These are phyloP conservation scores for Carex parvula DNA, from an alignment of 176 grass and related monocot genomes.

Conservation along the genomic window DNA sequence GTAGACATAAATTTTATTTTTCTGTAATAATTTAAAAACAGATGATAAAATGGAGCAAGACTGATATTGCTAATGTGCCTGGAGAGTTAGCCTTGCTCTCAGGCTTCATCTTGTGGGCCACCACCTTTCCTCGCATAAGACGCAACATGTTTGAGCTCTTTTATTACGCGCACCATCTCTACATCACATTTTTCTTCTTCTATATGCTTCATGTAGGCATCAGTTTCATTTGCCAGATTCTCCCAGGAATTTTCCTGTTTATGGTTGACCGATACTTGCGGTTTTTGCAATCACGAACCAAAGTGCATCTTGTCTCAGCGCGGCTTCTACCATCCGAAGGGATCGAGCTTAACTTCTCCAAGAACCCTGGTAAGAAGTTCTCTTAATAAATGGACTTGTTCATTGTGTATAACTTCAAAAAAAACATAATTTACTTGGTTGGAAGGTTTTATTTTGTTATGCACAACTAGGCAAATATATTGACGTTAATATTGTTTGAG, in stretches of 20 bases:
- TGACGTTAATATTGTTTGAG: background rate
- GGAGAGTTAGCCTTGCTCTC: slow-evolving; percentile 42
- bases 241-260: slow-evolving; percentile 52
- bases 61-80: slow-evolving; percentile 32
- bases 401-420: no score
- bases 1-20: background rate
- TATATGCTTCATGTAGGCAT: slow-evolving; percentile 48
- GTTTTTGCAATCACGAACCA: slow-evolving; percentile 49
- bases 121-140: slow-evolving; percentile 40
- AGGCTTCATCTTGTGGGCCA: slow-evolving; percentile 41
- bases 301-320: slow-evolving; percentile 37
- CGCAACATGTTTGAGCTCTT: slow-evolving; percentile 58
- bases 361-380: slow-evolving; percentile 29
- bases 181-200: slow-evolving; percentile 46
- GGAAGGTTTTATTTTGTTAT: background rate
- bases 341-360: slow-evolving; percentile 63
- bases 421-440: no score
- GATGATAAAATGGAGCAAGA: slow-evolving; percentile 48
- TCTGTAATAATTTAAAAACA: slow-evolving; percentile 1
- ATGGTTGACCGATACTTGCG: slow-evolving; percentile 55
- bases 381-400: background rate
- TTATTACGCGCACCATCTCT: slow-evolving; percentile 62
- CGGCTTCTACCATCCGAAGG: slow-evolving; percentile 42
- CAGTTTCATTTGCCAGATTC: slow-evolving; percentile 29
- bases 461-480: background rate